These are phyloP conservation scores for Huntiella omanensis DNA, from an alignment of 2,329 filamentous ascomycete genomes.

Conservation along the genomic window DNA sequence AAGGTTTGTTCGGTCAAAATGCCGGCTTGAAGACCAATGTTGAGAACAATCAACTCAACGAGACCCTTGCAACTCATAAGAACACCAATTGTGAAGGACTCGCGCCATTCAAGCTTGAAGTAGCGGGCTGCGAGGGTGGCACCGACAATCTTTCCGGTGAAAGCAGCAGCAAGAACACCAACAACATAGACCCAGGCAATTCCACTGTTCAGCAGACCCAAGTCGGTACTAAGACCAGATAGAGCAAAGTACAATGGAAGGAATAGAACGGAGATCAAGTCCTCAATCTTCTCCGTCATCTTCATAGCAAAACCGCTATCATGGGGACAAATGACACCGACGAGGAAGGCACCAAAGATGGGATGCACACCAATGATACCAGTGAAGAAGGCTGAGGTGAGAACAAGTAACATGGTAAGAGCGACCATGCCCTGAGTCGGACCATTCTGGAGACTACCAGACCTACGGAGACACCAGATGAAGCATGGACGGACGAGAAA, in stretches of 20 bases:
- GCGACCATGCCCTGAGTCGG: constrained; percentile 73
- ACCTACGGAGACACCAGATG: constrained; percentile 52
- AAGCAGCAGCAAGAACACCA: constrained; percentile 63
- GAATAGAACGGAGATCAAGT: constrained; percentile 68
- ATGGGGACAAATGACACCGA: constrained; percentile 77
- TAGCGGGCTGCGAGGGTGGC: constrained; percentile 59
- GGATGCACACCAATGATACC: constrained; percentile 80
- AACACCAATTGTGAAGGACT: constrained; percentile 71
- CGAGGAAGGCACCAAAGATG: constrained; percentile 84
- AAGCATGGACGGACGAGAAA: constrained; percentile 57
- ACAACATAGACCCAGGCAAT: constrained; percentile 82
- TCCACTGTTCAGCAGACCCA: constrained; percentile 65
- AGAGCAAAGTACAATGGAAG: constrained; percentile 85
- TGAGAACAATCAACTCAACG: constrained; percentile 83
- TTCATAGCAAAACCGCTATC: constrained; percentile 82
- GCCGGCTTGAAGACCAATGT: constrained; percentile 61
- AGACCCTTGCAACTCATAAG: constrained; percentile 96
- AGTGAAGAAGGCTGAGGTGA: constrained; percentile 72
- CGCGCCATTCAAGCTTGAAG: constrained; percentile 71
- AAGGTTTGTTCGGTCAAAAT: constrained; percentile 70
- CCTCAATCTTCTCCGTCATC: constrained; percentile 83
- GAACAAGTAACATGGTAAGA: constrained; percentile 59
- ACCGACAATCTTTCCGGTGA: constrained; percentile 68
- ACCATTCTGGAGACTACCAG: constrained; percentile 66
- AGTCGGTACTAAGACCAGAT: constrained; percentile 72